Evolutionary conservation across 306 rosid genomes (phyloP), one percentile per base, ranked within the genome.

Genomic region (Astragalus glycyphyllos): DNA sequence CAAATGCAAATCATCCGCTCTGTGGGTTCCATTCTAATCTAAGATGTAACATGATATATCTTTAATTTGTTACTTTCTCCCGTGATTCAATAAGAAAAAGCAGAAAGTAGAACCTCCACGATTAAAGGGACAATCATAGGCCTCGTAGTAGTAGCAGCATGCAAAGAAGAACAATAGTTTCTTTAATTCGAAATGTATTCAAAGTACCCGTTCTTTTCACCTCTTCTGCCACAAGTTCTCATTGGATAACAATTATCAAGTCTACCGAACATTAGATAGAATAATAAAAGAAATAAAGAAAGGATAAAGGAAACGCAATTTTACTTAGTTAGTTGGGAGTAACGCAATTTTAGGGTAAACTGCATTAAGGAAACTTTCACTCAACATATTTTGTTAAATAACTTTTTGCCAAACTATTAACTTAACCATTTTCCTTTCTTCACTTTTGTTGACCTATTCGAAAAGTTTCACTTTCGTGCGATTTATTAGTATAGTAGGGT

Each of bases 21-120:
- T 48, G 77, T 78, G 74, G 78, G 58, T 64, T 64, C 58, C 65
- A 65, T 66, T 44, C 65, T 58, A 59, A 20, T 44, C 65, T 58
- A 59, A 20, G 11, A 69, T 35, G 12, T 31, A 34, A 47, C 67
- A 14, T 14, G 60, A 20, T 2, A 14, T 17, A 14, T 17, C 61
- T 55, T 71, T 35, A 62, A 8, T 50, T 69, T 55, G 44, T 72
- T 50, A 41, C 54, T 68, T 74, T 73, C 37, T 67, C 53, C 45
- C 42, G 16, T 29, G 34, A 9, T 68, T 58, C 54, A 42, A 58
- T 49, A 15, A 20, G 26, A 26, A 76, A 58, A 57, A 42, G 55
- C 56, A 55, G 40, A 71, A 65, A 81, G 57, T 41, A 41, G 34
- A 58, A 26, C 29, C 16, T 61, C 17, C 0, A 77, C 16, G 48